Conservation (phyloP, 2,329 filamentous ascomycete genomes). For the Fusarium sp. region DNA sequence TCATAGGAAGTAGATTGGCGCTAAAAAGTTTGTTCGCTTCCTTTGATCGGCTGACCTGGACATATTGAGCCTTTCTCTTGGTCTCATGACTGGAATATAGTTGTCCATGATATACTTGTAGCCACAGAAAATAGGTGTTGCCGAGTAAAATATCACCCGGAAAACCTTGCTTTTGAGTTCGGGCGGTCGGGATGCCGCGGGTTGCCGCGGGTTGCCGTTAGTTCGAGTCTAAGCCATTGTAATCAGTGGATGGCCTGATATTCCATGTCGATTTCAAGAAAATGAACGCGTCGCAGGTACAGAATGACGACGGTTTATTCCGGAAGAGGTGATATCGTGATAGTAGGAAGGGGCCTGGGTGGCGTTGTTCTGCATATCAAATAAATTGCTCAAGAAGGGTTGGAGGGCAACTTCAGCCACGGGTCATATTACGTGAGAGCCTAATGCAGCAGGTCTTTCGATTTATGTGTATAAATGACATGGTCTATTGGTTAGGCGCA, state of each 20-base stretch:
- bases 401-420: not conserved
- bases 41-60: no score
- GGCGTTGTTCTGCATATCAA: no score
- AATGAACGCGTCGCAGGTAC: not conserved
- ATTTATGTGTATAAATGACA: not conserved
- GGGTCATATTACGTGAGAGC: not conserved
- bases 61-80: no score
- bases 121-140: no score
- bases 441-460: not conserved
- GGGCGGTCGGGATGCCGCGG: not conserved
- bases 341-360: no score
- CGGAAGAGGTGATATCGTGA: not conserved
- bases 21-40: no score
- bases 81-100: no score
- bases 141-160: not conserved
- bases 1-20: no score
- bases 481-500: not conserved
- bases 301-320: not conserved
- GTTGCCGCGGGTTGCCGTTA: not conserved
- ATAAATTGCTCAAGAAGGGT: not conserved
- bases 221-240: not conserved
- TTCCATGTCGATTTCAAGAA: not conserved
- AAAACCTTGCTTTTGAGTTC: not conserved
- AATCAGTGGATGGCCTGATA: not conserved
- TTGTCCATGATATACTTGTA: no score